These are phyloP conservation scores for Fermentozyma sake DNA, from an alignment of 1,139 yeast species.

Conservation along the genomic window DNA sequence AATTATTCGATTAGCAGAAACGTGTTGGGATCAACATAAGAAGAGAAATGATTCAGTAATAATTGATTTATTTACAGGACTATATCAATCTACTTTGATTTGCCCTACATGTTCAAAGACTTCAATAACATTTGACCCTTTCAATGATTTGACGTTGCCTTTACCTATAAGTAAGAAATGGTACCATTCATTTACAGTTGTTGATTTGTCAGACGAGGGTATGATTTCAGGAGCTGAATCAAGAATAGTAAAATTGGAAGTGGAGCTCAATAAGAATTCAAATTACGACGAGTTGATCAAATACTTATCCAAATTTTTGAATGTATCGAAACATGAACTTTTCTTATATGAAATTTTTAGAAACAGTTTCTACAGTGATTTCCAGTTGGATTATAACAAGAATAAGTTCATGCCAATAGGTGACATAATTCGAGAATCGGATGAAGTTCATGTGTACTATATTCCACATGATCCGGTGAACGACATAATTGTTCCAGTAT, in stretches of 20 bases:
- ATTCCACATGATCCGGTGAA: constrained; percentile 40
- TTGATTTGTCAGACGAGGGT: constrained; percentile 53
- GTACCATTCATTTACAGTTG: constrained; percentile 60
- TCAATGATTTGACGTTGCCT: constrained; percentile 85
- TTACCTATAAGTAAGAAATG: constrained; percentile 76
- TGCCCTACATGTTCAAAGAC: constrained; percentile 84
- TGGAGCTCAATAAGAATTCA: constrained; percentile 66
- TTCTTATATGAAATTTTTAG: constrained; percentile 71
- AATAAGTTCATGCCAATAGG: constrained; percentile 62
- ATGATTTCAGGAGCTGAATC: constrained; percentile 12
- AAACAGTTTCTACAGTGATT: constrained; percentile 63
- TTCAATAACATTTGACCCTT: constrained; percentile 92
- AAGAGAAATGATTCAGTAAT: constrained; percentile 82
- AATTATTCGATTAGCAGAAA: constrained; percentile 58
- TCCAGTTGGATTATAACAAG: constrained; percentile 57
- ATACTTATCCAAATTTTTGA: constrained; percentile 53
- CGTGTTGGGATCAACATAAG: constrained; percentile 80
- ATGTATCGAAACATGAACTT: constrained; percentile 40
- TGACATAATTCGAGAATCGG: constrained; percentile 61
- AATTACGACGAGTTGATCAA: constrained; percentile 60
- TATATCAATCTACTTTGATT: constrained; percentile 82
- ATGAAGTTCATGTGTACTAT: constrained; percentile 68
- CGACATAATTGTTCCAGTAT: constrained; percentile 65
- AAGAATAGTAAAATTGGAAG: constrained; percentile 46
- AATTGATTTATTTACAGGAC: constrained; percentile 81